Evolutionary conservation across 345 rosid genomes (phyloP).

Genomic region (Jatropha curcas): DNA sequence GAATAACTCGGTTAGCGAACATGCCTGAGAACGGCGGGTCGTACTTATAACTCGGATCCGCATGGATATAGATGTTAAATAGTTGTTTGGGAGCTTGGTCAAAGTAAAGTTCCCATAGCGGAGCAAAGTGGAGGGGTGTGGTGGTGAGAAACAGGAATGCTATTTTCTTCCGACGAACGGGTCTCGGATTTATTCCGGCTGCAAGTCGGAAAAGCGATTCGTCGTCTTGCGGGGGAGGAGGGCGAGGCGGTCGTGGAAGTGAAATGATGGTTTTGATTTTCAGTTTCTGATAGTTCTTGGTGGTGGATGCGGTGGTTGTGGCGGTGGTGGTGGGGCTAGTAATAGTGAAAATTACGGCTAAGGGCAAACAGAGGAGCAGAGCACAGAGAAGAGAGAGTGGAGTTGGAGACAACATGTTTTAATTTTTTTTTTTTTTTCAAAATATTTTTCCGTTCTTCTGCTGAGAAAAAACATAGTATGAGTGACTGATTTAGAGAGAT

Average conservation of each 20-base stretch:
- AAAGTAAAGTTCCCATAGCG: constrained; percentile 69
- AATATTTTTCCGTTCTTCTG: too few species aligned
- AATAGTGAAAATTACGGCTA: constrained; percentile 56
- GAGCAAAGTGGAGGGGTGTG: constrained; percentile 62
- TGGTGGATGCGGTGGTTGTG: constrained; percentile 20
- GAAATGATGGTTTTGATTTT: background rate
- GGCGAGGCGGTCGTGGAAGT: constrained; percentile 14
- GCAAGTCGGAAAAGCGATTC: constrained; percentile 47
- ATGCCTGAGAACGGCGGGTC: constrained; percentile 54
- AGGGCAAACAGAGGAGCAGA: constrained; percentile 60
- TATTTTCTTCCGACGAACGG: constrained; percentile 45
- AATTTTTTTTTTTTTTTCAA: too few species aligned
- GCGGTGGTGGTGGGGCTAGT: constrained; percentile 31
- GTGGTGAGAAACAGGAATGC: constrained; percentile 76
- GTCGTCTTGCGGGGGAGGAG: constrained; percentile 39
- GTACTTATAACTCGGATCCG: constrained; percentile 53
- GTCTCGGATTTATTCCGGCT: constrained; percentile 43
- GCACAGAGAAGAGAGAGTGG: constrained; percentile 56
- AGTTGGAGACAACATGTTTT: constrained; percentile 51
- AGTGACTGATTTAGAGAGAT: too few species aligned
- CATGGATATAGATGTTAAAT: constrained; percentile 71
- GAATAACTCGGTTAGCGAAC: constrained; percentile 53
- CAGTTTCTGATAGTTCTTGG: constrained; percentile 7
- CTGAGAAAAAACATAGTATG: too few species aligned
- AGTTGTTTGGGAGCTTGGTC: constrained; percentile 30